Evolutionary conservation across 306 rosid species (phyloP).

Genomic region (Lathyrus sativus): DNA sequence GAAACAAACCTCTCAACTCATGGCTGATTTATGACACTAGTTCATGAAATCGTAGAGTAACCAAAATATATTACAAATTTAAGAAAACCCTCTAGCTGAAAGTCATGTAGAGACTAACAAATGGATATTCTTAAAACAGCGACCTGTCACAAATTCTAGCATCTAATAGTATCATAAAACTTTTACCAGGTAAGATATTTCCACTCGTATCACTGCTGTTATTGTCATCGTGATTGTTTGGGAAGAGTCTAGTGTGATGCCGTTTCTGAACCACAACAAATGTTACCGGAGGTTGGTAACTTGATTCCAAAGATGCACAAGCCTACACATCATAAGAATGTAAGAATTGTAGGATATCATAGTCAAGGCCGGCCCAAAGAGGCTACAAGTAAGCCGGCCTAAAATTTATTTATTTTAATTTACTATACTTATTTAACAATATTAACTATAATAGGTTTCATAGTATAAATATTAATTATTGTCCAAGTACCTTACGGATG

Average conservation of each 20-base stretch:
- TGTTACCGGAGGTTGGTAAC: slow-evolving; percentile 88
- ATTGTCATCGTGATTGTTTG: slow-evolving; percentile 73
- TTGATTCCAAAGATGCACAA: slow-evolving; percentile 87
- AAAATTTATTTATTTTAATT: no score
- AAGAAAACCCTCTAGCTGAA: not conserved
- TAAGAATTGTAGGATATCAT: slow-evolving; percentile 3
- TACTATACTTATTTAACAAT: no score
- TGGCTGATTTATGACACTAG: not conserved
- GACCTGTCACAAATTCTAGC: not conserved
- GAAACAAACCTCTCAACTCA: slow-evolving; percentile 4
- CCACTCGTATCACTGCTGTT: slow-evolving; percentile 50
- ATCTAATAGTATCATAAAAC: not conserved
- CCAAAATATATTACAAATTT: slow-evolving; percentile 12
- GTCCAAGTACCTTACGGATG: slow-evolving; percentile 56
- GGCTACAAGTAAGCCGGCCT: no score
- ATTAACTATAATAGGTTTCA: no score
- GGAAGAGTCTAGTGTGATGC: slow-evolving; percentile 81
- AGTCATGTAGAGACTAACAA: not conserved
- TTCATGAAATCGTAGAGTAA: slow-evolving; percentile 3
- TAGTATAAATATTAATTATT: no score
- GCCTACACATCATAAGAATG: slow-evolving; percentile 54
- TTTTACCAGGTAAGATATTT: slow-evolving; percentile 82
- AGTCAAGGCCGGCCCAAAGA: not conserved
- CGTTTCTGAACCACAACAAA: slow-evolving; percentile 92
- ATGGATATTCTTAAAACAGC: not conserved